Percentiles rank a stretch among this genome's conserved stretches.
Conservation (phyloP, 306 rosid genomes). For the Rosa lucieae region DNA sequence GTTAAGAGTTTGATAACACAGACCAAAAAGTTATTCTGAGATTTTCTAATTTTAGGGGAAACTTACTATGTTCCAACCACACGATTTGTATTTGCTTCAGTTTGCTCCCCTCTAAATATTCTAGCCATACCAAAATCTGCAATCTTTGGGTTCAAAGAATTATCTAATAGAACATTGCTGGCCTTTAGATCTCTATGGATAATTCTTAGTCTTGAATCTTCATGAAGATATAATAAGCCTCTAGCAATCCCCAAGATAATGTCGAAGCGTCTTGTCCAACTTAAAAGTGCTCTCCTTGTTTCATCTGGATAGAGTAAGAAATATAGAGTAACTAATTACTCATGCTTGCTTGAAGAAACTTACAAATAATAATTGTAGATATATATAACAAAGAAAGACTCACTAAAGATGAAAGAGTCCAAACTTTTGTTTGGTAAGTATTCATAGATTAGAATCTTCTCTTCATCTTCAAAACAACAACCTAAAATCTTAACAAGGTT, state of each 20-base stretch:
- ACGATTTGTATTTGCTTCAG: conserved; percentile 52
- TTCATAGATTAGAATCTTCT: conserved; percentile 62
- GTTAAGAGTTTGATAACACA: too few relatives aligned
- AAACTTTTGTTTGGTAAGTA: conserved; percentile 66
- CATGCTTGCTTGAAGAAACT: not conserved
- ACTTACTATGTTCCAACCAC: conserved; percentile 72
- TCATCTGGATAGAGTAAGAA: conserved; percentile 25
- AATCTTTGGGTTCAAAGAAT: conserved; percentile 51
- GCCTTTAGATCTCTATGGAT: conserved; percentile 62
- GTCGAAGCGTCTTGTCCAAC: conserved; percentile 45
- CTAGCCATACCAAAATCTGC: conserved; percentile 73
- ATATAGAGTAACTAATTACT: not conserved
- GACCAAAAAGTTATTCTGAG: not conserved
- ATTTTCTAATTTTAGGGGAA: not conserved
- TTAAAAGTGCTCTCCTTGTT: conserved; percentile 26
- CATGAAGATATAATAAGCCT: conserved; percentile 69
- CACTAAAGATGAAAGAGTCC: conserved; percentile 52
- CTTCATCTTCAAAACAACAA: conserved; percentile 48
- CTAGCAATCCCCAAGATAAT: conserved; percentile 51
- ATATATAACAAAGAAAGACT: not conserved
- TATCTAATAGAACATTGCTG: conserved; percentile 55
- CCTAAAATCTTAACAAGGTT: conserved; percentile 68
- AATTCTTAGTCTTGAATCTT: conserved; percentile 57
- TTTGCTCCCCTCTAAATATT: conserved; percentile 53
- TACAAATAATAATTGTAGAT: too few relatives aligned